phyloP scores from a whole-genome alignment of 768 basidiomycete genomes.

The Omphalotus guepiniiformis region DNA sequence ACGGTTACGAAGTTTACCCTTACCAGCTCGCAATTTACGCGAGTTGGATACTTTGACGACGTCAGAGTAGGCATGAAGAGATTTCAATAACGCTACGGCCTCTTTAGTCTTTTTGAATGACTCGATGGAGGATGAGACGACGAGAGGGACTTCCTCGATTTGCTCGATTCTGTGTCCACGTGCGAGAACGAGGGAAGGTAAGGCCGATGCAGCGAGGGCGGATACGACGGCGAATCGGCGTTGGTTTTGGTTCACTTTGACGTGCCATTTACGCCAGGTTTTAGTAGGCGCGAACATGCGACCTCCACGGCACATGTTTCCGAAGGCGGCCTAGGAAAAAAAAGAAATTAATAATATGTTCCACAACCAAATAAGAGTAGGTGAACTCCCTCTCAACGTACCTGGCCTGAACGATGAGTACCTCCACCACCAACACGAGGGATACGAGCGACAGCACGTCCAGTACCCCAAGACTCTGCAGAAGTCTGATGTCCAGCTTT shows the following conservation, averaged over 20 bases:
- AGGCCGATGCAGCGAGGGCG: slow-evolving; percentile 94
- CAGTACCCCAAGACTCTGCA: slow-evolving; percentile 99
- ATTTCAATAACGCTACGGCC: slow-evolving; percentile 90
- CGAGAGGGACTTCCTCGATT: slow-evolving; percentile 94
- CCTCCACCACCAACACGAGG: slow-evolving; percentile 99
- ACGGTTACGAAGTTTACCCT: slow-evolving; percentile 96
- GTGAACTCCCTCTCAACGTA: slow-evolving; percentile 26
- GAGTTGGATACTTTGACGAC: slow-evolving; percentile 97
- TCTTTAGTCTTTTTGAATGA: slow-evolving; percentile 95
- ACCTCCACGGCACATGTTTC: slow-evolving; percentile 99
- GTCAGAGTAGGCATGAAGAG: slow-evolving; percentile 84
- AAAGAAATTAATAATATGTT: too few species aligned
- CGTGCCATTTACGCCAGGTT: slow-evolving; percentile 99
- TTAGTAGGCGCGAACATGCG: slow-evolving; percentile 99
- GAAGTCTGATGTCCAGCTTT: slow-evolving; percentile 99
- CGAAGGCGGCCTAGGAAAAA: slow-evolving; percentile 81
- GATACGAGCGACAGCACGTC: slow-evolving; percentile 99
- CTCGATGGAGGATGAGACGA: slow-evolving; percentile 75
- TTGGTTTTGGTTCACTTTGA: slow-evolving; percentile 99
- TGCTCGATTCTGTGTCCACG: slow-evolving; percentile 99
- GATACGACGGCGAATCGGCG: slow-evolving; percentile 97
- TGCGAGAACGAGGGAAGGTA: slow-evolving; percentile 97
- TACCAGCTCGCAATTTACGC: slow-evolving; percentile 93
- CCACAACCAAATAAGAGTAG: not conserved
- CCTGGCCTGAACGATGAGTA: slow-evolving; percentile 97